Evolutionary conservation across 169 alveolate species (phyloP).

Genomic region (Babesia ovata): DNA sequence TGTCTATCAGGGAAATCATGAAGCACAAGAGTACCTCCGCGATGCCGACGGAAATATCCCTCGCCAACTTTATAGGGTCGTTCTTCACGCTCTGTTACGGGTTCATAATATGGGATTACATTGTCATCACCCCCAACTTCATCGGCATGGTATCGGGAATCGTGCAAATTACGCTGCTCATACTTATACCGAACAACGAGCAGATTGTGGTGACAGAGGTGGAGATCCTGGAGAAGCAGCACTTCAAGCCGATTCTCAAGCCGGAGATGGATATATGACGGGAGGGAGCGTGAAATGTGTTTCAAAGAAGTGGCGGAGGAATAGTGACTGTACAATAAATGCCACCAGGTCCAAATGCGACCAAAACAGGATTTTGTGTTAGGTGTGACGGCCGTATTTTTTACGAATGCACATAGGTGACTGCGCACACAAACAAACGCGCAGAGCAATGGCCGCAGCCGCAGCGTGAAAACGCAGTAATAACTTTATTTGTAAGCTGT

Average conservation of each 20-base stretch:
- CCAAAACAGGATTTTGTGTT: no score
- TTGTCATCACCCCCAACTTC: constrained; percentile 73
- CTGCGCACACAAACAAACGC: no score
- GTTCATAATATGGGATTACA: constrained; percentile 72
- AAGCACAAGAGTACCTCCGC: constrained; percentile 70
- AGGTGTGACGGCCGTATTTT: no score
- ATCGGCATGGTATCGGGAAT: constrained; percentile 66
- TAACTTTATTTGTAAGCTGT: no score
- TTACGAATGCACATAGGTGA: no score
- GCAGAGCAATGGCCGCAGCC: no score
- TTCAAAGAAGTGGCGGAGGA: no score
- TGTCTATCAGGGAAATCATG: constrained; percentile 68
- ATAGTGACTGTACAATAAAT: no score
- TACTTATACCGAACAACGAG: constrained; percentile 51
- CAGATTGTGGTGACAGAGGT: constrained; percentile 54
- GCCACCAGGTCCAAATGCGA: no score
- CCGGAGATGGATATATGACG: constrained; percentile 28
- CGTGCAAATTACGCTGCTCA: constrained; percentile 50
- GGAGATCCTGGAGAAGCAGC: constrained; percentile 60
- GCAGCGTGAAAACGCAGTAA: no score
- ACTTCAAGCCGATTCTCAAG: constrained; percentile 50
- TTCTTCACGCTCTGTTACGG: constrained; percentile 77
- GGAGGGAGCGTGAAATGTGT: not conserved
- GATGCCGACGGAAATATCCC: constrained; percentile 74
- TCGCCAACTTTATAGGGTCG: constrained; percentile 72